These are phyloP conservation scores for Elsinoe perseae DNA, from an alignment of 2,329 filamentous ascomycete species.

Conservation along the genomic window DNA sequence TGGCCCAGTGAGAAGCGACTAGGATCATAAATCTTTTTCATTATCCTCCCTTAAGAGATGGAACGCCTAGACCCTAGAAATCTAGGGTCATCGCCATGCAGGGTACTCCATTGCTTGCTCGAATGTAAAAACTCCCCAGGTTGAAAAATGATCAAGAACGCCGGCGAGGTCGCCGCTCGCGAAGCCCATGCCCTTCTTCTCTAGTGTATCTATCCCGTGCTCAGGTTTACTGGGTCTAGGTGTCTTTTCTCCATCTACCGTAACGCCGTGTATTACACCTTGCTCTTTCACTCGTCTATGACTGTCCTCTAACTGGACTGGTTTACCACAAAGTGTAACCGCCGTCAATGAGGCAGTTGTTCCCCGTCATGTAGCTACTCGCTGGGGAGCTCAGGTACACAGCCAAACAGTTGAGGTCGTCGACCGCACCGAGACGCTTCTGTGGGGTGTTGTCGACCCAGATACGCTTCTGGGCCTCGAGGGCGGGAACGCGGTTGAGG, in stretches of 20 bases:
- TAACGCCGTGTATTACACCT: neutral
- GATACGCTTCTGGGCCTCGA: constrained; percentile 75
- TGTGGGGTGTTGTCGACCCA: constrained; percentile 69
- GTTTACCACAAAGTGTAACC: constrained; percentile 54
- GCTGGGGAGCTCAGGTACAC: constrained; percentile 69
- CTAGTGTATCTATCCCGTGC: neutral
- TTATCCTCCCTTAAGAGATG: neutral
- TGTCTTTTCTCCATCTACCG: neutral
- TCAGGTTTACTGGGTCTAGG: neutral
- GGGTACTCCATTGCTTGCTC: constrained; percentile 4
- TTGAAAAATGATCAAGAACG: constrained; percentile 1
- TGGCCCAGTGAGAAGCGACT: neutral
- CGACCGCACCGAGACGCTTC: constrained; percentile 61
- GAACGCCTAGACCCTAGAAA: neutral
- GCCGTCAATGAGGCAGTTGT: constrained; percentile 64
- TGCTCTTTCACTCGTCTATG: too few relatives aligned
- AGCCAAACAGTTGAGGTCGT: constrained; percentile 70
- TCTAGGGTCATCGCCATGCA: constrained; percentile 4
- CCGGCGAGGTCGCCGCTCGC: neutral
- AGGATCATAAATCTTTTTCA: neutral
- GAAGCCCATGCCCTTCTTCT: neutral
- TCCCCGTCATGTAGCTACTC: constrained; percentile 68
- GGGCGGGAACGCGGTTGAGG: constrained; percentile 67
- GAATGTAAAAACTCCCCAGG: neutral
- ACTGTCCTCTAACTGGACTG: neutral